Conservation (phyloP, 352 stramenopile genomes). For the Phytophthora multivora region DNA sequence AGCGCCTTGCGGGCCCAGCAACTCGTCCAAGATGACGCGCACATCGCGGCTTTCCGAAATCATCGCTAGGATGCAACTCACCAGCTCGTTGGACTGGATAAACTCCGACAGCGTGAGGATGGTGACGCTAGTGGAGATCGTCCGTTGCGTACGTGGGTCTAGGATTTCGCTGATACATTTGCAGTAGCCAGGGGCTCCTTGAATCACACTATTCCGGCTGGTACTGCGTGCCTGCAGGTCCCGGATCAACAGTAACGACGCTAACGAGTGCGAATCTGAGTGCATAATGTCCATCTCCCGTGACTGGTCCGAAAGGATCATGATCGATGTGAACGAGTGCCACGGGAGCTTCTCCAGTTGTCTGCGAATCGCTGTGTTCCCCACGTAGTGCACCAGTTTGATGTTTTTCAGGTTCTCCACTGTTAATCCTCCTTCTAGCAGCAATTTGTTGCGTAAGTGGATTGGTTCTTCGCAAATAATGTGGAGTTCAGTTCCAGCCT, state of each 20-base stretch:
- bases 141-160: slow-evolving; percentile 84
- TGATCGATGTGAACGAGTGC: slow-evolving; percentile 76
- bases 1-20: slow-evolving; percentile 68
- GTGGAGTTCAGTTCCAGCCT: slow-evolving; percentile 64
- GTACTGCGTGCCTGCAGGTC: slow-evolving; percentile 57
- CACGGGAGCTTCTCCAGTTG: slow-evolving; percentile 67
- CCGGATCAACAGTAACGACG: slow-evolving; percentile 82
- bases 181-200: slow-evolving; percentile 38
- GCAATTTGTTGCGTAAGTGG: slow-evolving; percentile 61
- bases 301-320: slow-evolving; percentile 80
- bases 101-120: slow-evolving; percentile 82
- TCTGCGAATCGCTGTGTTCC: slow-evolving; percentile 78
- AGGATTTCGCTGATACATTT: slow-evolving; percentile 88
- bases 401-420: slow-evolving; percentile 53
- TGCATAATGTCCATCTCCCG: slow-evolving; percentile 81
- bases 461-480: slow-evolving; percentile 82
- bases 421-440: slow-evolving; percentile 59
- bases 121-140: slow-evolving; percentile 72
- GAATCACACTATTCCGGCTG: slow-evolving; percentile 1
- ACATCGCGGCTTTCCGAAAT: slow-evolving; percentile 88
- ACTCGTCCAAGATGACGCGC: slow-evolving; percentile 77
- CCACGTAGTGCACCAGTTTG: slow-evolving; percentile 64
- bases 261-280: slow-evolving; percentile 85
- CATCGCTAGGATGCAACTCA: slow-evolving; percentile 86
- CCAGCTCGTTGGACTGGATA: slow-evolving; percentile 89